Percentiles rank a stretch among this genome's conserved stretches.
These are phyloP conservation scores for Quercus cerris DNA, from an alignment of 306 rosid genomes.

Conservation along the genomic window DNA sequence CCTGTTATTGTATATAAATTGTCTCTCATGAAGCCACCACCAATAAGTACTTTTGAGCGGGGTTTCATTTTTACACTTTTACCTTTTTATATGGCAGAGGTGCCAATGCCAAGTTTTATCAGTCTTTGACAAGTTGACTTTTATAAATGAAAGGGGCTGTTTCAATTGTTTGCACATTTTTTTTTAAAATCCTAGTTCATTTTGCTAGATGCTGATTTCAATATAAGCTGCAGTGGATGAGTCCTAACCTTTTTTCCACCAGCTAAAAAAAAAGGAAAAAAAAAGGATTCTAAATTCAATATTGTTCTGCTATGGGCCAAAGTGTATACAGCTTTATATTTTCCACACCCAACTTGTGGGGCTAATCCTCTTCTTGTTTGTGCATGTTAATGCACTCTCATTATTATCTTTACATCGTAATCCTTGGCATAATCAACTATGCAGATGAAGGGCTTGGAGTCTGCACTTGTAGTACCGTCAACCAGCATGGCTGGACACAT, in stretches of 20 bases:
- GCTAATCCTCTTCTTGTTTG: neutral
- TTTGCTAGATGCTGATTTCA: neutral
- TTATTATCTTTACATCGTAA: conserved; percentile 3
- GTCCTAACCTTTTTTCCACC: neutral
- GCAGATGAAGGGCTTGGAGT: conserved; percentile 52
- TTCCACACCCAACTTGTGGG: neutral
- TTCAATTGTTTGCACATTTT: neutral
- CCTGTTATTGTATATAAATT: neutral
- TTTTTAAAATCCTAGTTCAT: too few relatives aligned
- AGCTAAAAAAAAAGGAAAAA: neutral
- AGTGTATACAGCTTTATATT: neutral
- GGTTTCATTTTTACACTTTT: neutral
- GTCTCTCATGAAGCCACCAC: neutral
- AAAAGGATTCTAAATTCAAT: neutral
- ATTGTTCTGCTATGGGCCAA: neutral
- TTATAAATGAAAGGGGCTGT: conserved; percentile 14
- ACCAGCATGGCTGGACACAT: conserved; percentile 89
- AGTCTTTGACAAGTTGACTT: conserved; percentile 4
- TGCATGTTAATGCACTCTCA: neutral
- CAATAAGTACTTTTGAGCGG: neutral
- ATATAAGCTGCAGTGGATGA: neutral
- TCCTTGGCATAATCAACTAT: conserved; percentile 11
- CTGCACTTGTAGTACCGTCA: conserved; percentile 50
- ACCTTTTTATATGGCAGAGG: neutral
- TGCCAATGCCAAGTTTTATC: conserved; percentile 5